Base-by-base conservation (phyloP, 768 basidiomycete species). In the Lactarius hatsudake region DNA sequence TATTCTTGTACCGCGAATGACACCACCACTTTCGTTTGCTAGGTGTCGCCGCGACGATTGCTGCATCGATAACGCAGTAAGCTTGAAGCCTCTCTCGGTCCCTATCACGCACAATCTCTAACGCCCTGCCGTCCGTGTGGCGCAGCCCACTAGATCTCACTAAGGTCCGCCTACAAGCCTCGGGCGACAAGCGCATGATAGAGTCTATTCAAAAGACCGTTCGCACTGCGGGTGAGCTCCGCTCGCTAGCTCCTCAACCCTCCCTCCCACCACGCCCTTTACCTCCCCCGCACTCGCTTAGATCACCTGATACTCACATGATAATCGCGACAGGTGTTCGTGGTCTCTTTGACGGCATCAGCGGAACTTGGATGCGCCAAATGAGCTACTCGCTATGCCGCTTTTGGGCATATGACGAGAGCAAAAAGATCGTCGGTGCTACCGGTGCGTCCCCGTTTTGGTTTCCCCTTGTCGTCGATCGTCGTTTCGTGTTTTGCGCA, bases 331-430 rank as follows among this genome's bases (percentile, higher is more conserved):
- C 64, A 85, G 86, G 86, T 66, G 78, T 80, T 59, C 82, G 86
- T 45, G 94, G 94, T 2, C 81, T 95, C 58, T 93, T 86, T 73
- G 94, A 94, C 74, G 94, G 94, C 20, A 92, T 94, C 66, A 81
- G 88, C 2, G 94, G 93, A 36, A 96, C 94, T 32, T 89, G 92
- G 86, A 78, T 96, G 77, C 85, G 94, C 34, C 94, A 96, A 78
- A 93, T 95, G 92, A 91, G 88, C 40, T 96, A 96, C 78, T 93
- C 91, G 53, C 81, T 94, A 75, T 93, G 91, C 76, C 83, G 93
- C n/a, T 96, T 94, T 80, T 94, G 92, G 86, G 92, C 91, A 18
- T 94, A 95, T 76, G 93, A 95, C 69, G 90, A 92, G 79, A 91
- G 89, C 75, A 96, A 94, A 82, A 93, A 89, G 80, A 70, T 89